Base-by-base conservation (phyloP, 805 yeast genomes). In the Grigorovia yakushimaensis region DNA sequence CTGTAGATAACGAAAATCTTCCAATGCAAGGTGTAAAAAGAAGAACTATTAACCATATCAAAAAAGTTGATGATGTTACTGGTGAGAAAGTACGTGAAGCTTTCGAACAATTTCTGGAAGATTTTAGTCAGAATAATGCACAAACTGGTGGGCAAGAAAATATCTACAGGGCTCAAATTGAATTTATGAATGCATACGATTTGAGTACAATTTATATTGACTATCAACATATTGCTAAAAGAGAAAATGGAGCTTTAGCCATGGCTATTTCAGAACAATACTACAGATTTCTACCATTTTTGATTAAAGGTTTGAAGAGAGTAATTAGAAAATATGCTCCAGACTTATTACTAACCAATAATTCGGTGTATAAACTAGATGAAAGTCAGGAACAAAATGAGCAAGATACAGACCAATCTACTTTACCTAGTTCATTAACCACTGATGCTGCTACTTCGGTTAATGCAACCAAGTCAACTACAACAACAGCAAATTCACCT, bases 61-160 rank as follows among this genome's bases (percentile, higher is more conserved):
- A 94, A 23, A 87, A 84, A 61, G 96, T 93, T 23, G 78, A 78
- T 23, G 98, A 93, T 69, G 79, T 80, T 42, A 88, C 96, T 3
- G 97, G 96, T 49, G 97, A 89, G 62, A 87, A 87, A 56, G 97
- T 93, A 17, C 78, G 91, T 41, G 96, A 88, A 64, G 81, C 89
- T 15, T 91, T 93, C 64, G 96, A 89, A 63, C 78, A 75, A 53
- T 91, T 91, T 59, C 67, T 91, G 47, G 84, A 81, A 59, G 84
- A 78, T 30, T 91, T 72, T 59, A 68, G 69, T 3, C 77, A 76
- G 41, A 69, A 66, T 7, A 54, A 49, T 41, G 51, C 46, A 46
- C 69, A 48, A 54, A 59, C 54, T 4, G 57, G 48, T 41, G 64
- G 57, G 22, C 59, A 63, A 37, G 85, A 85, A 3, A 74, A 70